phyloP scores from a whole-genome alignment of 208 protist species.

The Crithidia sp. region DNA sequence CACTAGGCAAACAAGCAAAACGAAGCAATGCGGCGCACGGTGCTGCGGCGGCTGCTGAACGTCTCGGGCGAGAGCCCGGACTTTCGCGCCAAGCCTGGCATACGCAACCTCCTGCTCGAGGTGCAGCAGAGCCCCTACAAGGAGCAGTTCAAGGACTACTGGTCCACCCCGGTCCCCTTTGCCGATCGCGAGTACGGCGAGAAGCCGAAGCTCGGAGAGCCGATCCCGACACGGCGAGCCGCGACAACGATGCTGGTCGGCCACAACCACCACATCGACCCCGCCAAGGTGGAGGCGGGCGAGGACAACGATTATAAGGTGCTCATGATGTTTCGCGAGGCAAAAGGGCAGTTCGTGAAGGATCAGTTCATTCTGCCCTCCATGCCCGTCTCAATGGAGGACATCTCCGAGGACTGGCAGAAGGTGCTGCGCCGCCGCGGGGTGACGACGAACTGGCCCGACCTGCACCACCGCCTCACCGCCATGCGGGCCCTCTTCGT shows the following conservation, averaged over 20 bases:
- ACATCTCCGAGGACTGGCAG: slow-evolving; percentile 76
- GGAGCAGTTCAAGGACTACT: slow-evolving; percentile 92
- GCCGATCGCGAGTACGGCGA: slow-evolving; percentile 85
- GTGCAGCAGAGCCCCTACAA: slow-evolving; percentile 88
- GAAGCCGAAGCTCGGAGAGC: slow-evolving; percentile 83
- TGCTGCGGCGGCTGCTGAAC: slow-evolving; percentile 56
- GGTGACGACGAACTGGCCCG: slow-evolving; percentile 67
- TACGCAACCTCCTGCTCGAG: slow-evolving; percentile 77
- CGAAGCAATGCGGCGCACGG: slow-evolving; percentile 43
- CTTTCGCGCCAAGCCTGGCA: slow-evolving; percentile 78
- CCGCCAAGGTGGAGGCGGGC: slow-evolving; percentile 55
- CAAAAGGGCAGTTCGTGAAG: slow-evolving; percentile 67
- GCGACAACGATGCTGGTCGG: slow-evolving; percentile 77
- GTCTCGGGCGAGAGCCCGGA: slow-evolving; percentile 81
- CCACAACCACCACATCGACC: slow-evolving; percentile 70
- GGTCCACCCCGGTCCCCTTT: slow-evolving; percentile 84
- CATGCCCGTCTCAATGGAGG: slow-evolving; percentile 65
- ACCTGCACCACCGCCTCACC: slow-evolving; percentile 72
- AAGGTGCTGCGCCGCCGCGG: slow-evolving; percentile 76
- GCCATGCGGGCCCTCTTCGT: slow-evolving; percentile 81
- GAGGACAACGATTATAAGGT: slow-evolving; percentile 93
- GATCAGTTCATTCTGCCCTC: slow-evolving; percentile 89
- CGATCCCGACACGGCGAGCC: slow-evolving; percentile 75
- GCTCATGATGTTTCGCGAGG: slow-evolving; percentile 85
- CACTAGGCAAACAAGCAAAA: too few relatives aligned